phyloP scores from a whole-genome alignment of 345 rosid genomes.

The Sisymbrium altissimum region DNA sequence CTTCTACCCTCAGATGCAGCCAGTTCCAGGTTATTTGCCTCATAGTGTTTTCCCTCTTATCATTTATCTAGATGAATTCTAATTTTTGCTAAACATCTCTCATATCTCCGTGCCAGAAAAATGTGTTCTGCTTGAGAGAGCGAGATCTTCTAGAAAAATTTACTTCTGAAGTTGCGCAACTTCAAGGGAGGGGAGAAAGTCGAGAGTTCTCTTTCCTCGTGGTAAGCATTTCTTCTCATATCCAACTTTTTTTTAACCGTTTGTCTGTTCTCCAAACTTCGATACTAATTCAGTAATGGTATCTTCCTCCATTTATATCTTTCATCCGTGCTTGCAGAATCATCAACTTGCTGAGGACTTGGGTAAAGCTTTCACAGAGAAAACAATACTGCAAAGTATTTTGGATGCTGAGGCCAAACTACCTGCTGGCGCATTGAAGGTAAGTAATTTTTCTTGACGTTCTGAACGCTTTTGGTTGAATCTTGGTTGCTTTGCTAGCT shows the following conservation, averaged over 20 bases:
- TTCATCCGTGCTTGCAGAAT: slow-evolving; percentile 41
- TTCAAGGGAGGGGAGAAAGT: slow-evolving; percentile 63
- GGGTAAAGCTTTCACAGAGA: slow-evolving; percentile 85
- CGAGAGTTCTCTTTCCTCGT: slow-evolving; percentile 54
- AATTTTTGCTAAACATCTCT: neutral
- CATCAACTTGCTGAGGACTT: slow-evolving; percentile 86
- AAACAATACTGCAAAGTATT: slow-evolving; percentile 58
- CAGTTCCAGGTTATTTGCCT: slow-evolving; percentile 64
- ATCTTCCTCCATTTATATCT: neutral
- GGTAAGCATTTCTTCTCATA: slow-evolving; percentile 39
- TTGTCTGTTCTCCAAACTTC: neutral
- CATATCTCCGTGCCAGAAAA: slow-evolving; percentile 40
- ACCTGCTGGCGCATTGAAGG: slow-evolving; percentile 61
- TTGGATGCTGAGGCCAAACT: slow-evolving; percentile 54
- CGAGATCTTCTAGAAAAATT: slow-evolving; percentile 74
- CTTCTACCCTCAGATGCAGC: slow-evolving; percentile 60
- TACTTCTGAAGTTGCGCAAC: slow-evolving; percentile 54
- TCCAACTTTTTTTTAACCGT: neutral
- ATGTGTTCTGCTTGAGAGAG: slow-evolving; percentile 72
- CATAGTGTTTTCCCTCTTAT: neutral
- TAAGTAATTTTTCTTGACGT: slow-evolving; percentile 8
- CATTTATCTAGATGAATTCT: neutral
- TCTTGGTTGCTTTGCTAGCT: neutral
- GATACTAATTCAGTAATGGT: neutral
- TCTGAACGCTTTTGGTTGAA: neutral